These are phyloP conservation scores for Phaeophleospora eucalypticola DNA, from an alignment of 2,329 filamentous ascomycete genomes.

Conservation along the genomic window DNA sequence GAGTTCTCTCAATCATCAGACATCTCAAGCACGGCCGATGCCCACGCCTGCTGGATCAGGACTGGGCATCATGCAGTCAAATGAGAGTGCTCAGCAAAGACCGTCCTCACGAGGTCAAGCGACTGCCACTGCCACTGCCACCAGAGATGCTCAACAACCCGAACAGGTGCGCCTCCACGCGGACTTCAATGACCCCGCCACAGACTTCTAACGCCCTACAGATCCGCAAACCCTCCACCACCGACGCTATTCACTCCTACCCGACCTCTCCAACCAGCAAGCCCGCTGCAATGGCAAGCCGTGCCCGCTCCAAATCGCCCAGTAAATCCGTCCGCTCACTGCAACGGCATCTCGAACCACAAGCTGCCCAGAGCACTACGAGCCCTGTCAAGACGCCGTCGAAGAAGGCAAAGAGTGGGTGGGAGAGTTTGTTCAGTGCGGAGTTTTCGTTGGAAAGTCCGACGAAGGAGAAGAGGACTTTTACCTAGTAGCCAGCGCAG, in stretches of 20 bases:
- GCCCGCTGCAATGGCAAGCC: slow-evolving; percentile 8
- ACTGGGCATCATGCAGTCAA: slow-evolving; percentile 14
- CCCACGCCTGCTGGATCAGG: slow-evolving; percentile 14
- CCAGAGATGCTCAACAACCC: slow-evolving; percentile 26
- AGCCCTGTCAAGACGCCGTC: slow-evolving; percentile 6
- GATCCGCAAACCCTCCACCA: slow-evolving; percentile 15
- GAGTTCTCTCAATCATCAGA: slow-evolving; percentile 16
- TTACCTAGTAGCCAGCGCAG: neutral
- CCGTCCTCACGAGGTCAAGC: slow-evolving; percentile 17
- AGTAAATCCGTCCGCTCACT: slow-evolving; percentile 31
- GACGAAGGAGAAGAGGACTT: slow-evolving; percentile 24
- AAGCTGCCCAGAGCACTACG: slow-evolving; percentile 2
- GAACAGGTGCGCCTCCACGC: slow-evolving; percentile 38
- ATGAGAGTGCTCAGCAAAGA: slow-evolving; percentile 6
- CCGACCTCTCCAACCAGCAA: slow-evolving; percentile 4
- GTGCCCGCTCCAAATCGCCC: slow-evolving; percentile 27
- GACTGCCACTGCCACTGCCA: slow-evolving; percentile 13
- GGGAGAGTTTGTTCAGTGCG: slow-evolving; percentile 32
- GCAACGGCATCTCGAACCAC: slow-evolving; percentile 27
- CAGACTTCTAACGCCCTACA: slow-evolving; percentile 4
- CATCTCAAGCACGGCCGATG: slow-evolving; percentile 8
- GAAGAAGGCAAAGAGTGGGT: slow-evolving; percentile 17
- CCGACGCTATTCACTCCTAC: slow-evolving; percentile 5
- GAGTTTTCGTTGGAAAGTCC: slow-evolving; percentile 32
- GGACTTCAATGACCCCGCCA: slow-evolving; percentile 3